phyloP scores from a whole-genome alignment of 2,329 filamentous ascomycete genomes.

The Lachnellula cervina region DNA sequence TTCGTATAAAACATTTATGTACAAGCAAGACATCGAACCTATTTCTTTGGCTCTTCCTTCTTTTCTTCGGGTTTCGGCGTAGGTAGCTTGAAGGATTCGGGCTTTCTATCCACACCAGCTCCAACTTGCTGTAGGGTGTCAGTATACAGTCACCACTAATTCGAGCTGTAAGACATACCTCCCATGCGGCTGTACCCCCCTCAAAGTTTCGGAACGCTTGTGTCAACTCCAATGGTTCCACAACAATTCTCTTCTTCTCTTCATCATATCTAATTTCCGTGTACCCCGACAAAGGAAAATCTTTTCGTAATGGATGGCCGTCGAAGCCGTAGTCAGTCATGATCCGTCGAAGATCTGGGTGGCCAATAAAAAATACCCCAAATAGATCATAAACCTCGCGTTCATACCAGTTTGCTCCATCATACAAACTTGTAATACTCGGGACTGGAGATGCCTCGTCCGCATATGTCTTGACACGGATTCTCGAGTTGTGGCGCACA shows the following conservation, averaged over 20 bases:
- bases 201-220: conserved; percentile 99
- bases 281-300: conserved; percentile 96
- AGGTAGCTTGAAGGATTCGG: conserved; percentile 87
- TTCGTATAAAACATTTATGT: conserved; percentile 24
- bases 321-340: conserved; percentile 99
- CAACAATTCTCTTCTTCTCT: conserved; percentile 99
- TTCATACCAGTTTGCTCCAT: conserved; percentile 98
- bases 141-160: conserved; percentile 4
- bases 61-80: conserved; percentile 93
- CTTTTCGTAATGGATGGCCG: conserved; percentile 93
- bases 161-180: conserved; percentile 48
- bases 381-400: conserved; percentile 97
- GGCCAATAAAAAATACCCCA: conserved; percentile 91
- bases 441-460: conserved; percentile 94
- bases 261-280: conserved; percentile 98
- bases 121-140: conserved; percentile 58
- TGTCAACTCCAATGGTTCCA: conserved; percentile 94
- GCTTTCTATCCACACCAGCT: conserved; percentile 69
- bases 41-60: conserved; percentile 90
- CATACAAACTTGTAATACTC: conserved; percentile 78
- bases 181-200: conserved; percentile 72
- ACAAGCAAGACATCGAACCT: conserved; percentile 34
- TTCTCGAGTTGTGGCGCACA: conserved; percentile 91
- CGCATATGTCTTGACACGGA: conserved; percentile 97
- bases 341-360: conserved; percentile 93